These are phyloP conservation scores for Sarcocystis neurona DNA, from an alignment of 169 alveolate genomes.

Conservation along the genomic window DNA sequence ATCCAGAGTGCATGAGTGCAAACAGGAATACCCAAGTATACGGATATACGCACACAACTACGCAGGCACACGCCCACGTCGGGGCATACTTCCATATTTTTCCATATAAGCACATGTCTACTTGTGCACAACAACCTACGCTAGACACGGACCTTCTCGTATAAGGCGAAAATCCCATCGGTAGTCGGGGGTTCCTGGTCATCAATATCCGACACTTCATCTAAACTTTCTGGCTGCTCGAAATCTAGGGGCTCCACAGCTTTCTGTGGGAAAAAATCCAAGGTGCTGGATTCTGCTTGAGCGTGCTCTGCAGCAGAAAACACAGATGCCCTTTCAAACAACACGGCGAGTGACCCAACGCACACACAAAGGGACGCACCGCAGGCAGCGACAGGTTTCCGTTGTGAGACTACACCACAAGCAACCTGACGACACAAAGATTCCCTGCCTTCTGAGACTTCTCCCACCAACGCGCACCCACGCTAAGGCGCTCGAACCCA, in stretches of 20 bases:
- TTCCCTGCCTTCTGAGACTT: too few relatives aligned
- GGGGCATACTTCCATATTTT: neutral
- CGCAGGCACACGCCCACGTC: neutral
- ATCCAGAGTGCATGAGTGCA: neutral
- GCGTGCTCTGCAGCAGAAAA: too few relatives aligned
- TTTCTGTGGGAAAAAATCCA: too few relatives aligned
- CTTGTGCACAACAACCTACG: neutral
- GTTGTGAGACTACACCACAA: too few relatives aligned
- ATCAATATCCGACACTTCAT: constrained; percentile 17
- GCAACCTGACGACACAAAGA: too few relatives aligned
- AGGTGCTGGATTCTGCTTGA: too few relatives aligned
- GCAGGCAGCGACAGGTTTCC: too few relatives aligned
- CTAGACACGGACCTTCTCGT: constrained; percentile 1
- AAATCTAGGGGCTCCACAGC: constrained; percentile 13
- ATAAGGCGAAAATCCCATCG: constrained; percentile 22
- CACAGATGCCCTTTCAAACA: too few relatives aligned
- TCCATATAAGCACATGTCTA: neutral
- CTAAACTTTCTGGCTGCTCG: neutral
- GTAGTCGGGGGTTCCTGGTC: constrained; percentile 27
- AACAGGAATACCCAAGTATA: neutral
- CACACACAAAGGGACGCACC: too few relatives aligned
- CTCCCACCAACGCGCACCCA: too few relatives aligned
- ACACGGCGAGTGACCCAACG: too few relatives aligned
- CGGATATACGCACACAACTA: neutral
- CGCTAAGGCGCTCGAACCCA: too few relatives aligned